Conservation (phyloP, 345 rosid genomes). For the Theobroma cacao region DNA sequence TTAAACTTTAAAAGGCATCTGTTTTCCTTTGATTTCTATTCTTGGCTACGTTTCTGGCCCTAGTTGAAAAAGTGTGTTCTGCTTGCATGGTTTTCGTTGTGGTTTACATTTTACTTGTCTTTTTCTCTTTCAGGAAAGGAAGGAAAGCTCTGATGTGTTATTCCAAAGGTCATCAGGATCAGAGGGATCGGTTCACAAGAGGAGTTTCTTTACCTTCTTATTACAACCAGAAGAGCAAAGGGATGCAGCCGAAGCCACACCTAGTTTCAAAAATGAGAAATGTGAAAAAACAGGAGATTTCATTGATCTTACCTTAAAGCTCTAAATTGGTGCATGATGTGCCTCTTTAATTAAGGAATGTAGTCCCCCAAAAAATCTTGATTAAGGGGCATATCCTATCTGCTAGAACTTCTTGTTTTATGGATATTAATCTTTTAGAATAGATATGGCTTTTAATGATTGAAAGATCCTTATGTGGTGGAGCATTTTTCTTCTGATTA, state of each 20-base stretch:
- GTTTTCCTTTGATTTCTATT: neutral
- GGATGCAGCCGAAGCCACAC: conserved; percentile 25
- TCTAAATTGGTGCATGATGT: conserved; percentile 20
- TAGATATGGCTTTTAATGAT: neutral
- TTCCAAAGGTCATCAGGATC: conserved; percentile 1
- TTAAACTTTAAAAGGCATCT: neutral
- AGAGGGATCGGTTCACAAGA: conserved; percentile 15
- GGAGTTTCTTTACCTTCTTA: conserved; percentile 45
- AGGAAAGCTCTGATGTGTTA: conserved; percentile 34
- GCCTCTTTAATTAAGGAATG: neutral
- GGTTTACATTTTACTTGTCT: neutral
- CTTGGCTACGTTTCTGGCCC: neutral
- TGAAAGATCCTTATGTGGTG: neutral
- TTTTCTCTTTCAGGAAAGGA: conserved; percentile 15
- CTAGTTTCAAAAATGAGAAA: conserved; percentile 32
- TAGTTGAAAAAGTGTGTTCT: neutral
- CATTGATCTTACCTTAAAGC: conserved; percentile 60
- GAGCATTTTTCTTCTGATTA: neutral
- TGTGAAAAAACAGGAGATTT: conserved; percentile 35
- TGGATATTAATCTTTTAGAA: neutral
- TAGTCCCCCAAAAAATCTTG: neutral
- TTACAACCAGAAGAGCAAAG: conserved; percentile 27
- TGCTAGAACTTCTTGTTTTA: neutral
- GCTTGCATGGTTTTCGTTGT: neutral
- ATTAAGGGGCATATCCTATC: neutral